Evolutionary conservation across 768 basidiomycete genomes (phyloP).

Genomic region (Lentinula sp.): DNA sequence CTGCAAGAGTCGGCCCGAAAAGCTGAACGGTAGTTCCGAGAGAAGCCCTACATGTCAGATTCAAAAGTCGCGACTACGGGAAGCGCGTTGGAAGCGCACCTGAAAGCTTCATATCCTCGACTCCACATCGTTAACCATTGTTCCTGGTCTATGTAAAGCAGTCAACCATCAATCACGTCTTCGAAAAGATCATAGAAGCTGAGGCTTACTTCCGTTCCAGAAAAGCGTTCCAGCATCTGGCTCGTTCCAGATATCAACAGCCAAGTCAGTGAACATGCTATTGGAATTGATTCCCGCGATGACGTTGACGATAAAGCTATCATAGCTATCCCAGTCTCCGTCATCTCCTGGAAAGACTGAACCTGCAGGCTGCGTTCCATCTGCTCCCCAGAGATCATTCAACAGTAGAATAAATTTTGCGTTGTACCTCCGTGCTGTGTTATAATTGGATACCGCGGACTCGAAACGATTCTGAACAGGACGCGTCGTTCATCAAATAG

Average conservation of each 20-base stretch:
- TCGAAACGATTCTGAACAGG: conserved; percentile 11
- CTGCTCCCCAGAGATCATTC: conserved; percentile 17
- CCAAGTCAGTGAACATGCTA: conserved; percentile 13
- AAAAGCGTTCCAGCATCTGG: conserved; percentile 11
- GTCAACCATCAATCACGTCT: neutral
- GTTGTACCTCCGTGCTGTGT: conserved; percentile 13
- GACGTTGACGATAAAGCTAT: conserved; percentile 13
- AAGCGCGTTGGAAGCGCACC: conserved; percentile 1
- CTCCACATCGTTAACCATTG: conserved; percentile 14
- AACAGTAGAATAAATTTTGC: conserved; percentile 16
- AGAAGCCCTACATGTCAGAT: conserved; percentile 3
- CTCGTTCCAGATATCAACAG: conserved; percentile 16
- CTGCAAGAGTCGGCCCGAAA: conserved; percentile 10
- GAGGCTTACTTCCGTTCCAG: conserved; percentile 12
- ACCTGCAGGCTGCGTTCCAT: conserved; percentile 14
- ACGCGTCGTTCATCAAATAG: neutral
- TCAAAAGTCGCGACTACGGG: neutral
- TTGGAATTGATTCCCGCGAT: conserved; percentile 15
- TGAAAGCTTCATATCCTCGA: conserved; percentile 10
- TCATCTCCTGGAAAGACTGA: conserved; percentile 13
- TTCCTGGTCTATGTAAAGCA: conserved; percentile 6
- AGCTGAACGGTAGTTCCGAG: conserved; percentile 12
- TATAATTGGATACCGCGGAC: conserved; percentile 15
- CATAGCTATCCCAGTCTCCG: conserved; percentile 8
- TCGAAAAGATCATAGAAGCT: neutral